Evolutionary conservation across 495 filamentous ascomycete genomes (phyloP).

Genomic region (Penicillium ucsense): DNA sequence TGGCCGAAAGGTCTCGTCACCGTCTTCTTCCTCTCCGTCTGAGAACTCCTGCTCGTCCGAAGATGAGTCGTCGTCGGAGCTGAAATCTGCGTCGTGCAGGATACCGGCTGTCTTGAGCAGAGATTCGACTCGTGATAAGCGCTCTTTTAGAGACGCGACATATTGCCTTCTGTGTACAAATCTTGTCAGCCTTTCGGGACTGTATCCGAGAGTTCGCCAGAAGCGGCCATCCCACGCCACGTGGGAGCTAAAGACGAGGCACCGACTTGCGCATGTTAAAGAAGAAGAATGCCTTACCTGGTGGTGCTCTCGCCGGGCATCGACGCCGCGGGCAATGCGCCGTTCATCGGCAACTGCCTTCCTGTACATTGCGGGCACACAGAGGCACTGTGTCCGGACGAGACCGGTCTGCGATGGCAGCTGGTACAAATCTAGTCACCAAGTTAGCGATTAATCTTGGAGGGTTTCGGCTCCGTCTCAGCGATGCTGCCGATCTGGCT

Average conservation of each 20-base stretch:
- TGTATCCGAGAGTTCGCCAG: background rate
- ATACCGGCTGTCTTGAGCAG: constrained; percentile 77
- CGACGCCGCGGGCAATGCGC: constrained; percentile 65
- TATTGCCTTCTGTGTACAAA: constrained; percentile 62
- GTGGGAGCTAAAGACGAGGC: too few relatives aligned
- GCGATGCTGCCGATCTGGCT: background rate
- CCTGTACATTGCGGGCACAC: constrained; percentile 70
- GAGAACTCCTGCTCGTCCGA: constrained; percentile 24
- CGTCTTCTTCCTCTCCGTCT: constrained; percentile 51
- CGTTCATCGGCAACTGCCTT: constrained; percentile 78
- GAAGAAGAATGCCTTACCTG: background rate
- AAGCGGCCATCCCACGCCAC: too few relatives aligned
- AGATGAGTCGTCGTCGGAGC: constrained; percentile 58
- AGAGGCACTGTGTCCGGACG: constrained; percentile 62
- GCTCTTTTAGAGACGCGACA: constrained; percentile 84
- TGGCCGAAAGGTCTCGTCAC: constrained; percentile 22
- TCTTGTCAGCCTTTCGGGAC: background rate
- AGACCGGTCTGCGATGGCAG: constrained; percentile 96
- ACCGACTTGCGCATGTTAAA: too few relatives aligned
- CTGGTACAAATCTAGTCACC: constrained; percentile 73
- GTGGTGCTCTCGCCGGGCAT: background rate
- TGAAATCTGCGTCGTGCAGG: constrained; percentile 63
- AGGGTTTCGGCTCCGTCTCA: background rate
- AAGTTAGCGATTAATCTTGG: constrained; percentile 2
- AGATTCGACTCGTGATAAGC: constrained; percentile 77